A percentile compares a stretch with the other conserved stretches of the same genome.
phyloP scores from a whole-genome alignment of 805 yeast species.

The Starmerella powellii region DNA sequence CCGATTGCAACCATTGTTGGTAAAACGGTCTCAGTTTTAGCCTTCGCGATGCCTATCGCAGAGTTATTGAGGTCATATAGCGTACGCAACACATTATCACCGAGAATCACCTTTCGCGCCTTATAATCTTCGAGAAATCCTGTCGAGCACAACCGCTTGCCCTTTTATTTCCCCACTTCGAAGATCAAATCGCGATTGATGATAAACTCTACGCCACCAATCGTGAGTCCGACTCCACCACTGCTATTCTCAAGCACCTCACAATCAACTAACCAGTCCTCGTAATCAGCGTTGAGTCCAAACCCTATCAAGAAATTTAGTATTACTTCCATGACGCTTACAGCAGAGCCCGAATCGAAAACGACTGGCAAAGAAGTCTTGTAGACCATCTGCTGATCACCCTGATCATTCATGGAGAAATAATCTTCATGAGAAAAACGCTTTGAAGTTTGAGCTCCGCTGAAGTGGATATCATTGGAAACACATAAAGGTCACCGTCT shows the following conservation, averaged over 20 bases:
- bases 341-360: conserved; percentile 18
- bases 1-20: no score
- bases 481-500: conserved; percentile 32
- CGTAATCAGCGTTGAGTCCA: conserved; percentile 16
- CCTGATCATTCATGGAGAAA: neutral
- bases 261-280: conserved; percentile 10
- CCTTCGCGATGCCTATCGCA: conserved; percentile 45
- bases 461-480: conserved; percentile 12
- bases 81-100: conserved; percentile 50
- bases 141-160: neutral
- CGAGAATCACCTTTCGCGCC: conserved; percentile 33
- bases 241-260: neutral
- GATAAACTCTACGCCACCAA: conserved; percentile 12
- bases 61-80: conserved; percentile 51
- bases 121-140: neutral
- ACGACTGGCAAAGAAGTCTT: conserved; percentile 3
- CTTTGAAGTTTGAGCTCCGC: conserved; percentile 9
- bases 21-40: no score
- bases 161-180: neutral
- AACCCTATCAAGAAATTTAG: conserved; percentile 16
- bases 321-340: no score
- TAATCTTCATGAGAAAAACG: no score
- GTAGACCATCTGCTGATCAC: neutral
- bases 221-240: conserved; percentile 1
- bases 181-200: conserved; percentile 2